Evolutionary conservation across 2,329 filamentous ascomycete species (phyloP).

Genomic region (Sporothrix pseudoabietina): DNA sequence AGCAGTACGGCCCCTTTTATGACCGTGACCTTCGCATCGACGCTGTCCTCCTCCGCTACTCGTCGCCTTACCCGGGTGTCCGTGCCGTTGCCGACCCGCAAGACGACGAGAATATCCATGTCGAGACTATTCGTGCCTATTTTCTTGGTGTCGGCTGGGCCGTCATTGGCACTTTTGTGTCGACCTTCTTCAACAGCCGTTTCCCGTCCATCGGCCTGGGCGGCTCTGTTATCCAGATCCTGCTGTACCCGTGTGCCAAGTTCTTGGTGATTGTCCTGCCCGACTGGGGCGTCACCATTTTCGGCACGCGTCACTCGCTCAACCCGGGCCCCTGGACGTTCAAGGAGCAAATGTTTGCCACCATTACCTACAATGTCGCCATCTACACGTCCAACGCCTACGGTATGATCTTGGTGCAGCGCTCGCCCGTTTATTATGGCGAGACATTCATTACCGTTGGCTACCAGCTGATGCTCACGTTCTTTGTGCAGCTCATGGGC

Average conservation of each 20-base stretch:
- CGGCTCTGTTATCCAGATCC: constrained; percentile 48
- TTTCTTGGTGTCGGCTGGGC: constrained; percentile 47
- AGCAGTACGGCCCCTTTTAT: constrained; percentile 47
- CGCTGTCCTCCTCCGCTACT: constrained; percentile 46
- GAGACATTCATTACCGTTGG: constrained; percentile 46
- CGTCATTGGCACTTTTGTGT: constrained; percentile 46
- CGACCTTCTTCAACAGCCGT: constrained; percentile 47
- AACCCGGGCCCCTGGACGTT: constrained; percentile 49
- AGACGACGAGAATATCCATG: constrained; percentile 43
- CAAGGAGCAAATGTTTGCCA: constrained; percentile 49
- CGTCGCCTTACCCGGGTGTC: constrained; percentile 49
- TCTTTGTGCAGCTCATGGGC: constrained; percentile 49
- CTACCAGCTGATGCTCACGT: constrained; percentile 47
- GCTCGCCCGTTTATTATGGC: constrained; percentile 46
- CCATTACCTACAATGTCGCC: constrained; percentile 46
- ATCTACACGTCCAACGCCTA: constrained; percentile 44
- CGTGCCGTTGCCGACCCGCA: constrained; percentile 45
- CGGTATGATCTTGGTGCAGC: constrained; percentile 44
- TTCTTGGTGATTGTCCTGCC: constrained; percentile 49
- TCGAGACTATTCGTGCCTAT: constrained; percentile 49
- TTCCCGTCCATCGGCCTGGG: constrained; percentile 45
- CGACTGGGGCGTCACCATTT: constrained; percentile 49
- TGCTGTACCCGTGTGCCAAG: constrained; percentile 52
- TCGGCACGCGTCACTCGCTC: constrained; percentile 44
- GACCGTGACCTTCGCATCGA: constrained; percentile 48